Evolutionary conservation across 106 monocot genomes (phyloP), one percentile per base, ranked within the genome.

Genomic region (Phalaenopsis aphrodite): DNA sequence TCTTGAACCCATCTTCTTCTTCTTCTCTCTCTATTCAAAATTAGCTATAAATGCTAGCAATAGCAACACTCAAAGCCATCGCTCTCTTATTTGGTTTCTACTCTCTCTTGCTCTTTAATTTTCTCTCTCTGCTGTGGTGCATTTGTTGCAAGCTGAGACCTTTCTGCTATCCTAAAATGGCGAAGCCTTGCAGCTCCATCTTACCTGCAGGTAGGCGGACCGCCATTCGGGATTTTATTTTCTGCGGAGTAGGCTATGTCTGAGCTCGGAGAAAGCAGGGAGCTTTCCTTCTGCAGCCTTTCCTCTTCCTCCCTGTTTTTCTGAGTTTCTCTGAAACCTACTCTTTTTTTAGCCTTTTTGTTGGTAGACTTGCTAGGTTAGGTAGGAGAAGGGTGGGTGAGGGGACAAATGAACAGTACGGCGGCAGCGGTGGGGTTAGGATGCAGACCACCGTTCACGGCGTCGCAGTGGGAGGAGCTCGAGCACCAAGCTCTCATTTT

Each of bases 401-500:
- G 69, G 36, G 15, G 37, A 49, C 2, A 77, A 75, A 80, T 83
- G 85, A 83, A 83, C 79, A 79, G 58, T 52, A 38, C 78, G 75
- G 88, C 46, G 58, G 69, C 36, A 75, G 84, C 17, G 55, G 52
- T 43, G 49, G 82, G 74, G 56, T 52, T 52, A 18, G 72, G 56
- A n/a, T 61, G 56, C 77, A 10, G 55, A 56, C 79, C 83, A 78
- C 84, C 82, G 61, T 89, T 86, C 84, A 89, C 89, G 72, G 82
- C 84, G 56, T 75, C 86, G 81, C 89, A 89, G 80, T 89, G 89
- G 89, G 78, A 86, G 79, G 89, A 89, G 82, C 86, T 89, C 48
- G 89, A 86, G 82, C 89, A 86, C 49, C 89, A 89, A 77, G 89
- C 89, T 8, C 84, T 86, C 38, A 85, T 89, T 56, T 89, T 79